Percentiles rank a stretch among this genome's conserved stretches.
These are phyloP conservation scores for Carex littledalei DNA, from an alignment of 176 grass and related monocot species.

Conservation along the genomic window DNA sequence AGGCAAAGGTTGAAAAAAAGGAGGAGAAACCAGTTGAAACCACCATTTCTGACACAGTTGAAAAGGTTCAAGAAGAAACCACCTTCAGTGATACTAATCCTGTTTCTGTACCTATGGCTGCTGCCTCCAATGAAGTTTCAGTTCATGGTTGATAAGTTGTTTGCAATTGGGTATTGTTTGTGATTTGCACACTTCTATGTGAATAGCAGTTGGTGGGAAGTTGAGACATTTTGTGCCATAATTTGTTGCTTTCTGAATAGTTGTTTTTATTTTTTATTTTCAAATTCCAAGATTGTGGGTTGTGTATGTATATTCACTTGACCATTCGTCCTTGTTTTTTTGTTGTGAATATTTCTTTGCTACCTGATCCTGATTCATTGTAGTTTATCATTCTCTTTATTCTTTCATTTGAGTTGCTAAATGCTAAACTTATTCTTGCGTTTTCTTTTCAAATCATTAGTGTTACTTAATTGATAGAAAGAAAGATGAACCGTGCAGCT, in stretches of 20 bases:
- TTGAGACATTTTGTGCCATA: conserved; percentile 39
- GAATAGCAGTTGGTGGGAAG: conserved; percentile 67
- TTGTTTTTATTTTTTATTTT: conserved; percentile 50
- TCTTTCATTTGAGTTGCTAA: conserved; percentile 1
- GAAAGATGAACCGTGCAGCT: not conserved
- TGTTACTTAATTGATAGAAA: not conserved
- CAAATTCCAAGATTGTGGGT: conserved; percentile 30
- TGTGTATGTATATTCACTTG: conserved; percentile 36
- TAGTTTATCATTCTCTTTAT: conserved; percentile 14
- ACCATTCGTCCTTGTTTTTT: conserved; percentile 34
- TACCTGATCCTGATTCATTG: conserved; percentile 2
- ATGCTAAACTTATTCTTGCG: not conserved
- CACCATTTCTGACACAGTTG: conserved; percentile 26
- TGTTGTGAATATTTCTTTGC: conserved; percentile 62
- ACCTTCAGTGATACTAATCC: conserved; percentile 25
- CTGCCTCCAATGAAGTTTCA: conserved; percentile 49
- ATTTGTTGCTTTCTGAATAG: conserved; percentile 43
- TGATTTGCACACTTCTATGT: conserved; percentile 43
- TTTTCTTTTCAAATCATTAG: not conserved
- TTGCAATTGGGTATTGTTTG: conserved; percentile 43
- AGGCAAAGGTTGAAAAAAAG: conserved; percentile 34
- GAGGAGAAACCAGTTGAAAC: conserved; percentile 26
- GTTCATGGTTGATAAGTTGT: conserved; percentile 50
- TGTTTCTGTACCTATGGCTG: conserved; percentile 24
- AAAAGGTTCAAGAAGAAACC: conserved; percentile 26